These are phyloP conservation scores for Verbascum thapsus DNA, from an alignment of 257 asterid species.

Conservation along the genomic window DNA sequence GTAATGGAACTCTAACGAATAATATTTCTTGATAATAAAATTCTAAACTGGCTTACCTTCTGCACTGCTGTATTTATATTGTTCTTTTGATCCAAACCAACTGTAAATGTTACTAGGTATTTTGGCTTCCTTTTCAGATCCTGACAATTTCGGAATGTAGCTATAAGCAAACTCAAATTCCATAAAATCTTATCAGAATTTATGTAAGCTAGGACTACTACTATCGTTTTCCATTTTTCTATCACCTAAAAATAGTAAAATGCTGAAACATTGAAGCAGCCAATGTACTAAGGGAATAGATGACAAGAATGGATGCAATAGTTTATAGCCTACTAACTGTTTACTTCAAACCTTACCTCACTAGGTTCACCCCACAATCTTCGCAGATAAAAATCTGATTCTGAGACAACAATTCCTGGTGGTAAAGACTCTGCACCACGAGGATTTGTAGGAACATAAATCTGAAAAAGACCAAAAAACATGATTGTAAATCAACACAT, in stretches of 20 bases:
- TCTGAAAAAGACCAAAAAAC: constrained; percentile 47
- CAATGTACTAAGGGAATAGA: constrained; percentile 13
- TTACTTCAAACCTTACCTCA: constrained; percentile 54
- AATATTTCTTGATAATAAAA: constrained; percentile 9
- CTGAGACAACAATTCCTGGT: constrained; percentile 92
- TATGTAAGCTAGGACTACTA: constrained; percentile 9
- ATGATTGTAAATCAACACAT: neutral
- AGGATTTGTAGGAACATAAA: constrained; percentile 92
- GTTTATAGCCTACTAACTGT: neutral
- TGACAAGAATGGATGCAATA: neutral
- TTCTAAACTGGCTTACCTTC: constrained; percentile 55
- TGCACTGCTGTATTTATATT: constrained; percentile 81
- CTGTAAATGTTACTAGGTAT: constrained; percentile 92
- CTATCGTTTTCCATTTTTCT: constrained; percentile 12
- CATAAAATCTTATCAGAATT: constrained; percentile 17
- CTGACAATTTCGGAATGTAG: constrained; percentile 50
- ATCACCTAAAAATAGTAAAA: constrained; percentile 10
- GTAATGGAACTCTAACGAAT: constrained; percentile 17
- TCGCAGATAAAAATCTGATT: constrained; percentile 84
- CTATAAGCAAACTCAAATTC: constrained; percentile 27
- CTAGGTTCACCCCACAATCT: constrained; percentile 99
- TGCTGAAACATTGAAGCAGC: constrained; percentile 19
- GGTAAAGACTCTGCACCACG: constrained; percentile 99
- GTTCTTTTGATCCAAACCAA: constrained; percentile 79
- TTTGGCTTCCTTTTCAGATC: constrained; percentile 88